Evolutionary conservation across 768 basidiomycete species (phyloP).

Genomic region (Lactarius sanguifluus): DNA sequence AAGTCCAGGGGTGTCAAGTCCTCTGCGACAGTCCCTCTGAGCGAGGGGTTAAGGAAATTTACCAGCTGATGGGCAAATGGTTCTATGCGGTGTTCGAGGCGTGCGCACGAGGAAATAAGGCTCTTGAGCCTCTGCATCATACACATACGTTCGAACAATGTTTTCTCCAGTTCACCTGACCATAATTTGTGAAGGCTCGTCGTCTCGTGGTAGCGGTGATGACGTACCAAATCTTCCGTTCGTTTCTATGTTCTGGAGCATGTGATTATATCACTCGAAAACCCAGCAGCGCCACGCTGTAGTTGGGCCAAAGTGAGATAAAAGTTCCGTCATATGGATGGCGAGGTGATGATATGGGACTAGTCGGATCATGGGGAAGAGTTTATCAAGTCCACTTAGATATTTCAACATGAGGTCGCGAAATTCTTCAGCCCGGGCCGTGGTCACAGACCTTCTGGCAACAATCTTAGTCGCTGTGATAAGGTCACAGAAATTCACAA

Average conservation of each 20-base stretch:
- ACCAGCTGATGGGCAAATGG: background rate
- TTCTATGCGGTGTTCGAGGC: background rate
- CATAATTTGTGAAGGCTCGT: background rate
- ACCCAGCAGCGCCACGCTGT: conserved; percentile 41
- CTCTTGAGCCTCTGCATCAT: conserved; percentile 31
- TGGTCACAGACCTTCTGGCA: background rate
- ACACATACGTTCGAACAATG: conserved; percentile 34
- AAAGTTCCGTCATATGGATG: conserved; percentile 38
- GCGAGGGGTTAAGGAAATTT: background rate
- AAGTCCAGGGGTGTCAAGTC: background rate
- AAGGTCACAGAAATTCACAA: background rate
- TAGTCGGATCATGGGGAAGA: conserved; percentile 32
- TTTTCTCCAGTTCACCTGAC: conserved; percentile 36
- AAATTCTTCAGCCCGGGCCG: background rate
- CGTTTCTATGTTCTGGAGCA: conserved; percentile 36
- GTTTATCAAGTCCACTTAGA: conserved; percentile 33
- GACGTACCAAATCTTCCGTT: conserved; percentile 38
- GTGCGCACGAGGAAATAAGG: background rate
- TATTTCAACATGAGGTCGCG: conserved; percentile 35
- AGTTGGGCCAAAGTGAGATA: conserved; percentile 39
- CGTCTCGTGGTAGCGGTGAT: background rate
- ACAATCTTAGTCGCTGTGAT: background rate
- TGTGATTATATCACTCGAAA: conserved; percentile 40
- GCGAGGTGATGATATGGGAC: conserved; percentile 40
- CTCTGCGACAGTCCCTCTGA: background rate